Base-by-base conservation (phyloP, 73 alveolate genomes). In the Paramecium sonneborni region DNA sequence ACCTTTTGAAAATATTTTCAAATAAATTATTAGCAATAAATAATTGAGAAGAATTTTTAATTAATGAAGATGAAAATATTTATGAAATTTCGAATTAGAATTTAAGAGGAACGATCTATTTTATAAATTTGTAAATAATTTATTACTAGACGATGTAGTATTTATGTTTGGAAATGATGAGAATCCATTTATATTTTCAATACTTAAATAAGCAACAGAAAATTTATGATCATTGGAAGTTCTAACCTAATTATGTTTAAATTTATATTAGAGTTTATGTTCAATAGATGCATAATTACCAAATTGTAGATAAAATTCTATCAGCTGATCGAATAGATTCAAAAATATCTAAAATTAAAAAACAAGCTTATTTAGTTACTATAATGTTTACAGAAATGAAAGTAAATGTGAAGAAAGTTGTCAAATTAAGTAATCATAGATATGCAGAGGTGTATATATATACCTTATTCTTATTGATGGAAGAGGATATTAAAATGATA, bases 131-230 rank as follows among this genome's bases (percentile, higher is more conserved):
- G n/a, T n/a, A n/a, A n/a, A n/a, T n/a, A n/a, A n/a, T n/a, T n/a
- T n/a, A n/a, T n/a, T n/a, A n/a, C 85, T 46, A 18, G 41, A 68
- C 5, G 85, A 68, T 18, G 41, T 68, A 6, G 14, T 9, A 10
- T 68, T 68, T 28, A 6, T 68, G 7, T 23, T 68, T 10, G 85
- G 85, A 68, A 68, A 68, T 68, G 85, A 68, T 68, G 85, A 68
- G 18, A 18, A 10, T 28, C 85, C 85, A 23, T 68, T 68, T 28
- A 68, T 68, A 6, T 68, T 23, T 7, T 20, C 48, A 20, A 68
- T 68, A 18, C 85, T 7, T 23, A 68, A 68, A 68, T 18, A 20
- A 9, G 18, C 15, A 23, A 23, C 55, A 18, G 85, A 68, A 6
- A 6, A 23, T 18, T 28, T 28, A 10, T 15, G 8, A 10, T 46